Evolutionary conservation across 495 filamentous ascomycete genomes (phyloP).

Genomic region (Aspergillus sclerotioniger): DNA sequence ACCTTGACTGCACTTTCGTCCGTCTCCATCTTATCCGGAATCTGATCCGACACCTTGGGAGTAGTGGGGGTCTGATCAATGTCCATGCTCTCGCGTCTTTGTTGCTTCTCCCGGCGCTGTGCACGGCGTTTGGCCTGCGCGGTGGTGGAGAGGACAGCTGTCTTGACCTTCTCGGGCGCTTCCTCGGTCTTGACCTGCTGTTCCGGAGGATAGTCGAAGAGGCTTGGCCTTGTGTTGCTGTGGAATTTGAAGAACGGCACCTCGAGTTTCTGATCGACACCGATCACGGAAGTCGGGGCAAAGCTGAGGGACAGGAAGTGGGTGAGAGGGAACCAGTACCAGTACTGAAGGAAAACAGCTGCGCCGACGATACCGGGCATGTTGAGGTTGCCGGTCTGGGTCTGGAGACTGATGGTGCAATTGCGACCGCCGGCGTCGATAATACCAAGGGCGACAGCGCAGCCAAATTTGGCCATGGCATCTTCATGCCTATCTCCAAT

Average conservation of each 20-base stretch:
- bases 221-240: conserved; percentile 87
- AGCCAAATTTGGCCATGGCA: conserved; percentile 99
- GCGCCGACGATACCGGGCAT: conserved; percentile 97
- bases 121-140: conserved; percentile 94
- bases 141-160: conserved; percentile 93
- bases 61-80: conserved; percentile 75
- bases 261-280: conserved; percentile 87
- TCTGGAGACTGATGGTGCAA: conserved; percentile 96
- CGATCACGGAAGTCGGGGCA: conserved; percentile 90
- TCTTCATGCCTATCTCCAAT: conserved; percentile 95
- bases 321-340: conserved; percentile 99
- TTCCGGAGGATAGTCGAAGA: conserved; percentile 97
- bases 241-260: conserved; percentile 96
- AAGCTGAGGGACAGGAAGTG: conserved; percentile 96
- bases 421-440: conserved; percentile 98
- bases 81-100: conserved; percentile 80
- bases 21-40: conserved; percentile 83
- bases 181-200: conserved; percentile 92
- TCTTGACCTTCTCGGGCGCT: conserved; percentile 90
- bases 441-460: conserved; percentile 89
- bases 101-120: conserved; percentile 67
- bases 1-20: conserved; percentile 66
- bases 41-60: conserved; percentile 65
- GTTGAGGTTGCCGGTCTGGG: conserved; percentile 95
- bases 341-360: conserved; percentile 98